Evolutionary conservation across 2,329 filamentous ascomycete genomes (phyloP).

Genomic region (Stemphylium lycopersici): DNA sequence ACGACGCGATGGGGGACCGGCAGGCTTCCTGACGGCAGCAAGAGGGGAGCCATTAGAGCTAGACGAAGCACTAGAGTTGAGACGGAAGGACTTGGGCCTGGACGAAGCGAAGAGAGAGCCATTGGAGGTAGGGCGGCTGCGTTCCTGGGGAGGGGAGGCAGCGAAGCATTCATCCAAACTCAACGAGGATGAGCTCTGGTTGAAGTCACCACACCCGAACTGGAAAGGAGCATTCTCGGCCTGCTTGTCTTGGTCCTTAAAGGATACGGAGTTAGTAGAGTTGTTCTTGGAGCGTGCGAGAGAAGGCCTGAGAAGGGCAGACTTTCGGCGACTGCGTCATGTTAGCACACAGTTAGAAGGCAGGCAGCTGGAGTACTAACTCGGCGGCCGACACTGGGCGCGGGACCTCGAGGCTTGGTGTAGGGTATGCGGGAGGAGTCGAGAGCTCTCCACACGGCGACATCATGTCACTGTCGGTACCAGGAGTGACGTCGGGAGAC

Average conservation of each 20-base stretch:
- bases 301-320: slow-evolving; percentile 71
- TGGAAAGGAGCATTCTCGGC: slow-evolving; percentile 62
- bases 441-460: slow-evolving; percentile 44
- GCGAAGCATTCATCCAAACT: slow-evolving; percentile 82
- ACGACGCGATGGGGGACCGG: slow-evolving; percentile 72
- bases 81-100: slow-evolving; percentile 69
- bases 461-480: slow-evolving; percentile 55
- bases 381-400: slow-evolving; percentile 47
- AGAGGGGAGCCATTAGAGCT: slow-evolving; percentile 78
- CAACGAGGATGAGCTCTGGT: slow-evolving; percentile 62
- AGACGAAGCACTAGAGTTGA: slow-evolving; percentile 58
- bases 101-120: slow-evolving; percentile 59
- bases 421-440: slow-evolving; percentile 33
- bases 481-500: slow-evolving; percentile 62
- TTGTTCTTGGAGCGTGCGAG: slow-evolving; percentile 76
- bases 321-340: slow-evolving; percentile 39
- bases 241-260: slow-evolving; percentile 62
- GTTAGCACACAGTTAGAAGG: slow-evolving; percentile 24
- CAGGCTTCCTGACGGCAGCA: slow-evolving; percentile 68
- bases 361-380: slow-evolving; percentile 30
- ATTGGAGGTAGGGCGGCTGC: slow-evolving; percentile 61
- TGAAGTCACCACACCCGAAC: slow-evolving; percentile 64
- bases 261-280: slow-evolving; percentile 69
- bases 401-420: slow-evolving; percentile 38
- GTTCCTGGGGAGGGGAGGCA: slow-evolving; percentile 77